Percentiles rank a stretch among this genome's conserved stretches.
phyloP scores from a whole-genome alignment of 148 eudicot species.

The Nepenthes mirabilis region DNA sequence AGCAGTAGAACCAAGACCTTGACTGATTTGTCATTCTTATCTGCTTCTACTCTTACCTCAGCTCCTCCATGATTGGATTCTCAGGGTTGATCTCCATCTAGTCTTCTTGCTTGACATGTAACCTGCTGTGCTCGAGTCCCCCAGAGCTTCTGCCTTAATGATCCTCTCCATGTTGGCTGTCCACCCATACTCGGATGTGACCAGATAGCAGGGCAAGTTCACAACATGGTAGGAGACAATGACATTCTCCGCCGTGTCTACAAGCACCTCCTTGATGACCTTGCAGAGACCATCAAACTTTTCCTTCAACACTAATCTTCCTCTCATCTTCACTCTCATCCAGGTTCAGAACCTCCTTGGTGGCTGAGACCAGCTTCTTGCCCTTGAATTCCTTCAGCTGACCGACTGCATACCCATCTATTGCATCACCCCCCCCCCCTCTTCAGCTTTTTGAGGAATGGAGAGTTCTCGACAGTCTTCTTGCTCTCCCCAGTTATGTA shows the following conservation, averaged over 20 bases:
- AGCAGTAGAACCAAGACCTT: constrained; percentile 65
- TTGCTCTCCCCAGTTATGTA: constrained; percentile 88
- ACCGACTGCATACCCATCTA: constrained; percentile 78
- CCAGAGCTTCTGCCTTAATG: constrained; percentile 70
- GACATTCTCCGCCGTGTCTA: constrained; percentile 70
- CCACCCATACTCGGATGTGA: constrained; percentile 84
- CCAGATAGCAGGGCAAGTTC: constrained; percentile 77
- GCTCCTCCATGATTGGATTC: constrained; percentile 80
- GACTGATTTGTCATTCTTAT: constrained; percentile 84
- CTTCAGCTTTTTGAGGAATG: constrained; percentile 76
- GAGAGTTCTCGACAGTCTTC: constrained; percentile 89
- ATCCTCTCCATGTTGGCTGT: constrained; percentile 87
- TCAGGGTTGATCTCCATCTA: constrained; percentile 77
- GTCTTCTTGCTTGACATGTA: constrained; percentile 90
- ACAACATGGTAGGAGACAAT: constrained; percentile 76
- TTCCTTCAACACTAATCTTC: constrained; percentile 40
- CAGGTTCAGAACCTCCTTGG: constrained; percentile 73
- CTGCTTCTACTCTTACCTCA: constrained; percentile 81
- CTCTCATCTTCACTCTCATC: constrained; percentile 73
- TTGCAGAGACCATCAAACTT: constrained; percentile 78
- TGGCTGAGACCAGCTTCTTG: constrained; percentile 72
- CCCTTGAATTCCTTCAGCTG: constrained; percentile 83
- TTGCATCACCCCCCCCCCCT: constrained; percentile 83
- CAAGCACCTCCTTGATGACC: constrained; percentile 72
- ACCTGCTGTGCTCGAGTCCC: constrained; percentile 81